These are phyloP conservation scores for Coemansia sp. DNA, from an alignment of 192 early-diverging fungal species.

Conservation along the genomic window DNA sequence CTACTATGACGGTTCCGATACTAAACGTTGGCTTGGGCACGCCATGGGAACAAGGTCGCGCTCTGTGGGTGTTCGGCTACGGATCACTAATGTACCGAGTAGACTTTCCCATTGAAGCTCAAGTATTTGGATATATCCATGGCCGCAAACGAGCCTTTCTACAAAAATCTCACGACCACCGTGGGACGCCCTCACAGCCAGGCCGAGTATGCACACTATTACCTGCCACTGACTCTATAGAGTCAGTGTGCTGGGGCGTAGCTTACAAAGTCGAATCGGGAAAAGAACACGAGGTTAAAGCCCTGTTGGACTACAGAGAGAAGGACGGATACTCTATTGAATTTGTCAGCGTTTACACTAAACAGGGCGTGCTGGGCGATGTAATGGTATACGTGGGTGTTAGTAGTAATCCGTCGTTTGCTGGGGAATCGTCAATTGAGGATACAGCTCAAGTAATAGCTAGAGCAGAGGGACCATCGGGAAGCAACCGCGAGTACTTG, in stretches of 20 bases:
- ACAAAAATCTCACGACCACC: conserved; percentile 81
- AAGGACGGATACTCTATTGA: conserved; percentile 85
- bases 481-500: conserved; percentile 73
- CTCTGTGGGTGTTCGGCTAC: conserved; percentile 74
- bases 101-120: conserved; percentile 65
- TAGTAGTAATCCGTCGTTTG: conserved; percentile 76
- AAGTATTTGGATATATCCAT: conserved; percentile 30
- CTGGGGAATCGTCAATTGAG: conserved; percentile 67
- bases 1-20: conserved; percentile 16
- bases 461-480: conserved; percentile 66
- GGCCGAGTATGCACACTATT: conserved; percentile 90
- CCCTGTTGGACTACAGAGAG: conserved; percentile 86
- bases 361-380: conserved; percentile 6
- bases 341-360: conserved; percentile 64
- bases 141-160: conserved; percentile 20
- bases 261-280: conserved; percentile 76
- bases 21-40: conserved; percentile 9
- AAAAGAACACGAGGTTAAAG: conserved; percentile 67
- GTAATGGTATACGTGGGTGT: conserved; percentile 84
- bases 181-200: conserved; percentile 76
- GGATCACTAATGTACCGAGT: conserved; percentile 74
- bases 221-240: conserved; percentile 68
- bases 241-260: conserved; percentile 77
- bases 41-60: conserved; percentile 31
- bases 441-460: conserved; percentile 71